Evolutionary conservation across 164 flowering plant genomes (phyloP).

Genomic region (Aristolochia fimbriata): DNA sequence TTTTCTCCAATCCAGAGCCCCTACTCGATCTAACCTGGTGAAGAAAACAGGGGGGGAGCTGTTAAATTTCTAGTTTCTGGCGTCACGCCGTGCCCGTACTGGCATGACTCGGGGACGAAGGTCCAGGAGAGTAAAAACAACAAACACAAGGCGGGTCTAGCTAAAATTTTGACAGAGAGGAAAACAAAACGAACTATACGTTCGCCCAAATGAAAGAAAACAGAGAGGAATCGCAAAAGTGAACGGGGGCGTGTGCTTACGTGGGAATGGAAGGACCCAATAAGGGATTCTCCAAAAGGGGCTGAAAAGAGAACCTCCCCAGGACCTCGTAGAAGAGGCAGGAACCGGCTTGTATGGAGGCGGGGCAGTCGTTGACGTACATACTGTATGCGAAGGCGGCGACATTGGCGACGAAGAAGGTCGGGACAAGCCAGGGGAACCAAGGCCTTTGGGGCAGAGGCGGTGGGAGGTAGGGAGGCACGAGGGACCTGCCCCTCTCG

Average conservation of each 20-base stretch:
- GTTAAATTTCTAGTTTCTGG: too few relatives aligned
- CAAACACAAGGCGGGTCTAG: too few relatives aligned
- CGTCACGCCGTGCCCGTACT: too few relatives aligned
- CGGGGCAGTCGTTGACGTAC: slow-evolving; percentile 55
- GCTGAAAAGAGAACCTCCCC: slow-evolving; percentile 69
- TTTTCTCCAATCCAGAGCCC: slow-evolving; percentile 43
- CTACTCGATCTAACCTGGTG: slow-evolving; percentile 49
- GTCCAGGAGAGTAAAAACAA: too few relatives aligned
- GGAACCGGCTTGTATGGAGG: slow-evolving; percentile 31
- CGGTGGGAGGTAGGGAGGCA: not conserved
- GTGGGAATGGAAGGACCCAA: slow-evolving; percentile 77
- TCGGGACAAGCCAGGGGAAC: slow-evolving; percentile 48
- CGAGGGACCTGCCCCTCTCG: too few relatives aligned
- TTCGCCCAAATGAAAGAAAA: not conserved
- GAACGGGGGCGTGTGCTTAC: slow-evolving; percentile 42
- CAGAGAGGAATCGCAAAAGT: too few relatives aligned
- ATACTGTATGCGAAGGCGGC: slow-evolving; percentile 46
- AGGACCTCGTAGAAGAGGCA: slow-evolving; percentile 16
- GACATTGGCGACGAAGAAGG: slow-evolving; percentile 48
- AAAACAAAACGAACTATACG: too few relatives aligned
- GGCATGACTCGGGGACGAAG: too few relatives aligned
- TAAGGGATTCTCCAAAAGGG: slow-evolving; percentile 64
- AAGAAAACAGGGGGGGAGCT: slow-evolving; percentile 1
- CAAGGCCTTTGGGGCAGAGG: slow-evolving; percentile 1
- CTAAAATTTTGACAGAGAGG: too few relatives aligned